Base-by-base conservation (phyloP, 2,329 filamentous ascomycete genomes). In the Seiridium unicorne region DNA sequence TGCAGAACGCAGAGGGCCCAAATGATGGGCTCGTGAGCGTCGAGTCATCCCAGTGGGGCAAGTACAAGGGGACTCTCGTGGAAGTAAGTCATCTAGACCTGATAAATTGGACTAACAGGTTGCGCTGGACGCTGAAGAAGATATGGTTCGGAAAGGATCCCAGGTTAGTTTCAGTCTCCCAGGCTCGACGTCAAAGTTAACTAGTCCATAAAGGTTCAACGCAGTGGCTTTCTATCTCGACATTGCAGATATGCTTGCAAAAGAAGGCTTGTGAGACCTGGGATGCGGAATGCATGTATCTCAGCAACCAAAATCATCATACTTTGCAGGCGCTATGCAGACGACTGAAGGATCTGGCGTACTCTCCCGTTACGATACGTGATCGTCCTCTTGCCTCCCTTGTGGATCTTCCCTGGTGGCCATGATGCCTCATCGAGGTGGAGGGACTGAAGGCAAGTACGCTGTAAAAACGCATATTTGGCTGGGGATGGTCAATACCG, bases 21-120 rank as follows among this genome's bases (percentile, higher is more conserved):
- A 89, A 89, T 64, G 87, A 89, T 66, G 87, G 87, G 1, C 74
- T 89, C n/a, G 87, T 89, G 10, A 92, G 85, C 69, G 85, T 89
- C 9, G 74, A 77, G 55, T 89, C 86, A 67, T 82, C 84, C 51
- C 76, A 77, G 61, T 89, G 86, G 85, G 87, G 87, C 5, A 77
- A 77, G 8, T 89, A 89, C 69, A 83, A 86, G 67, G 87, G 87
- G 3, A 89, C 87, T 1, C 69, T 89, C 60, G 72, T 87, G 4
- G 81, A 78, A 1, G 85, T 88, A 5, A 87, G 81, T 66, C 87
- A 89, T 67, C 72, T 89, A 34, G 86, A 89, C 66, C 71, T 89
- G 57, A 89, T 89, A 64, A 89, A 89, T 71, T 89, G 87, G 87
- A 85, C 82, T 40, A 89, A 89, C 63, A 75, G 83, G 61, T 62